Conservation (phyloP, 768 basidiomycete species). For the Suillus hirtellus region DNA sequence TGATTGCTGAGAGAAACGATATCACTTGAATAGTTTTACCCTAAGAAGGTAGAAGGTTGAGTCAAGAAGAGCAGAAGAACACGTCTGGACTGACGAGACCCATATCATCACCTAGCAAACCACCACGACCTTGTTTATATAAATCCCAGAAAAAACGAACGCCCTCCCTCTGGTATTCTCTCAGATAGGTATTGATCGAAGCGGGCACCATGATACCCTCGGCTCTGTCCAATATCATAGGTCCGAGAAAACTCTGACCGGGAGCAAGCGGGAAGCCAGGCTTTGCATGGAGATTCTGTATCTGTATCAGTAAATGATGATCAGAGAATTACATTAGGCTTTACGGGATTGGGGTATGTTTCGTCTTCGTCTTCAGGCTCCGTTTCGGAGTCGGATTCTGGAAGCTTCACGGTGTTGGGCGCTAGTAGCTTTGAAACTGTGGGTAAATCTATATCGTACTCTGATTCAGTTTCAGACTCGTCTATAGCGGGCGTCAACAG, state of each 20-base stretch:
- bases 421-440: constrained; percentile 9
- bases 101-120: constrained; percentile 95
- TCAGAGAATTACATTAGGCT: not conserved
- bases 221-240: constrained; percentile 52
- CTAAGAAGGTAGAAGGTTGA: constrained; percentile 23
- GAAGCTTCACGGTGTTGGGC: not conserved
- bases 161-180: constrained; percentile 89
- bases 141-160: constrained; percentile 77
- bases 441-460: constrained; percentile 32
- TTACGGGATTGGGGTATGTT: constrained; percentile 32
- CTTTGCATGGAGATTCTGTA: constrained; percentile 44
- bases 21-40: constrained; percentile 97
- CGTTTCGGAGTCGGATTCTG: constrained; percentile 37
- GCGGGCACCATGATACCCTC: constrained; percentile 56
- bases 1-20: constrained; percentile 86
- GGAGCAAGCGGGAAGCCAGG: constrained; percentile 55
- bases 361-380: constrained; percentile 45
- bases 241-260: constrained; percentile 42
- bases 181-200: constrained; percentile 81
- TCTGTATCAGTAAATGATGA: not conserved
- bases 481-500: constrained; percentile 17
- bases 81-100: constrained; percentile 54
- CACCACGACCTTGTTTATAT: constrained; percentile 70
- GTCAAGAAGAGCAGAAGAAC: constrained; percentile 5
- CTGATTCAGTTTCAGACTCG: constrained; percentile 50